phyloP scores from a whole-genome alignment of 768 basidiomycete species.

The Tulasnella sp. region DNA sequence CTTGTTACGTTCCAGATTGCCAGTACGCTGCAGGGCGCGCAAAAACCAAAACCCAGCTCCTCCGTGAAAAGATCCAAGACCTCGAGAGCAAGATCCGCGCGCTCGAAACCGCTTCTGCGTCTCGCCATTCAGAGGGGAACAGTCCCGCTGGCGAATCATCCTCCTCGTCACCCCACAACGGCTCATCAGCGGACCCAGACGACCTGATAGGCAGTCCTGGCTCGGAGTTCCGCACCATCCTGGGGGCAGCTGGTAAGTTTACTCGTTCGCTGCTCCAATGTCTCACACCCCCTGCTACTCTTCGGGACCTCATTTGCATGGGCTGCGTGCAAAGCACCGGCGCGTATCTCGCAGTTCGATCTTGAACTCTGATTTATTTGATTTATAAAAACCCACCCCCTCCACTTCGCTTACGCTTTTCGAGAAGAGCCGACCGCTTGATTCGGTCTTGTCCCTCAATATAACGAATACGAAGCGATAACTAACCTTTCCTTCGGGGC shows the following conservation, averaged over 20 bases:
- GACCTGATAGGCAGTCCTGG: constrained; percentile 5
- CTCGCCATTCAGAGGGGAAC: constrained; percentile 14
- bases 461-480: neutral
- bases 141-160: constrained; percentile 25
- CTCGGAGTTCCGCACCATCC: constrained; percentile 22
- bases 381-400: neutral
- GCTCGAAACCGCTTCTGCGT: constrained; percentile 28
- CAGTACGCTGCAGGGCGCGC: constrained; percentile 32
- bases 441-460: neutral
- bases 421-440: neutral
- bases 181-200: constrained; percentile 23
- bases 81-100: constrained; percentile 33
- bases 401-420: neutral
- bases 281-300: constrained; percentile 7
- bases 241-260: constrained; percentile 17
- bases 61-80: constrained; percentile 34
- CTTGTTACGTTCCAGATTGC: constrained; percentile 23
- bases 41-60: constrained; percentile 33
- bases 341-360: constrained; percentile 9
- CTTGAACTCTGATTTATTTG: constrained; percentile 9
- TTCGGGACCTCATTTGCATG: constrained; percentile 20
- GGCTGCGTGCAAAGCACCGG: constrained; percentile 2
- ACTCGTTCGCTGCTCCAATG: neutral
- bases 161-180: constrained; percentile 28
- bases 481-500: constrained; percentile 2